Conservation (phyloP, 106 monocot genomes). For the Apostasia ramifera region DNA sequence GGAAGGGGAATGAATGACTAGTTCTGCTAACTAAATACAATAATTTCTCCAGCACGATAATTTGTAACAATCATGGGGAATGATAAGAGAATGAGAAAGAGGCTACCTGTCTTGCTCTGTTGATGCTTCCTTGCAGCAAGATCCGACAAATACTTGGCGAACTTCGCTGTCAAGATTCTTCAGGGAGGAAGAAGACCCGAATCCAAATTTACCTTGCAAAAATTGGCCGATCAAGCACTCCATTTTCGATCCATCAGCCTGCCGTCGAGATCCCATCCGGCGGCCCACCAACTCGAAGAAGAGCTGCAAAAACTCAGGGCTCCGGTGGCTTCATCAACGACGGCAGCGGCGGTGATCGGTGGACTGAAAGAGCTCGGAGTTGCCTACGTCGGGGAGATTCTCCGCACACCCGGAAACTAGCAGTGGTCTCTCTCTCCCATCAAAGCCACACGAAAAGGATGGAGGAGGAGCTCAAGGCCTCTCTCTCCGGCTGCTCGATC, state of each 20-base stretch:
- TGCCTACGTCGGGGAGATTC: constrained; percentile 31
- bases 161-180: constrained; percentile 10
- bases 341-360: neutral
- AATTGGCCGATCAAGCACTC: constrained; percentile 9
- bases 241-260: constrained; percentile 40
- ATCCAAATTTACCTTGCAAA: neutral
- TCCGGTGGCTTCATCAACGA: constrained; percentile 2
- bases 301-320: constrained; percentile 17
- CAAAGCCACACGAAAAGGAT: constrained; percentile 23
- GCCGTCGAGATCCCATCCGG: constrained; percentile 26
- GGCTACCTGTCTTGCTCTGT: too few species aligned
- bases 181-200: neutral
- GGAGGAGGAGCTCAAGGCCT: constrained; percentile 18
- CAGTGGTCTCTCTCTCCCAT: neutral
- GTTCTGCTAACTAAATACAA: too few species aligned
- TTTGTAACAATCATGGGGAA: too few species aligned
- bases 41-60: too few species aligned
- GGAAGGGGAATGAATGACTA: too few species aligned
- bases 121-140: too few species aligned
- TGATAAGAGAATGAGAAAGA: too few species aligned
- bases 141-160: neutral
- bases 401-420: constrained; percentile 21
- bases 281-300: constrained; percentile 4
- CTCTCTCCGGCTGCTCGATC: constrained; percentile 29
- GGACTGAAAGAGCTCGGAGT: constrained; percentile 16